A percentile compares a stretch with the other conserved stretches of the same genome.
These are phyloP conservation scores for Heliosperma pusillum DNA, from an alignment of 148 eudicot species.

Conservation along the genomic window DNA sequence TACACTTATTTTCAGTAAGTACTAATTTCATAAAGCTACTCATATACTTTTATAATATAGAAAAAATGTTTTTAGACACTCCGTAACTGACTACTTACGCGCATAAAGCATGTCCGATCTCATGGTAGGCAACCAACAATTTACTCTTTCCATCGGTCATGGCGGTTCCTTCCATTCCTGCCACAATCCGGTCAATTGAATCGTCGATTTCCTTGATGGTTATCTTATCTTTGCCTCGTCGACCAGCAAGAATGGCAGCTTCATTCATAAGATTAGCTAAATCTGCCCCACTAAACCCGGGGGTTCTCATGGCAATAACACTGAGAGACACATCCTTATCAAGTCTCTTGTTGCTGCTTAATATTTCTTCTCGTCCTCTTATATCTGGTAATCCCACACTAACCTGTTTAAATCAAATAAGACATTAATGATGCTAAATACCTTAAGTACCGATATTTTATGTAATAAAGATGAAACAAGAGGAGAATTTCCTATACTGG, in stretches of 20 bases:
- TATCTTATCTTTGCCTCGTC: constrained; percentile 67
- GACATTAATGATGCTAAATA: too few species aligned
- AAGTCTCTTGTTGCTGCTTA: constrained; percentile 63
- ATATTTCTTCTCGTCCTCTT: constrained; percentile 71
- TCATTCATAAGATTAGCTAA: constrained; percentile 86
- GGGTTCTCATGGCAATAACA: constrained; percentile 77
- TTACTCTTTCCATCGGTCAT: constrained; percentile 93
- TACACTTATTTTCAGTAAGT: neutral
- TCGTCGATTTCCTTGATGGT: constrained; percentile 70
- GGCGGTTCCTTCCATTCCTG: constrained; percentile 81
- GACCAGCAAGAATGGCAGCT: constrained; percentile 86
- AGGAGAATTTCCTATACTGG: too few species aligned
- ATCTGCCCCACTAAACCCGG: constrained; percentile 89
- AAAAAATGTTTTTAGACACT: too few species aligned
- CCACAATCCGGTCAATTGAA: constrained; percentile 73
- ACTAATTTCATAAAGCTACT: too few species aligned
- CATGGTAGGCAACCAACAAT: constrained; percentile 84
- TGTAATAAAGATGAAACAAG: too few species aligned
- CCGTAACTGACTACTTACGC: constrained; percentile 57
- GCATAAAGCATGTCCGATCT: constrained; percentile 81
- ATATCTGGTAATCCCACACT: constrained; percentile 66
- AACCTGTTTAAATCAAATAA: constrained; percentile 47
- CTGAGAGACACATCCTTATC: constrained; percentile 53
- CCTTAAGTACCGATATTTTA: too few species aligned
- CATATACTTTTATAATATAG: neutral